phyloP scores from a whole-genome alignment of 1,139 yeast species.

The Lodderomyces margitis region DNA sequence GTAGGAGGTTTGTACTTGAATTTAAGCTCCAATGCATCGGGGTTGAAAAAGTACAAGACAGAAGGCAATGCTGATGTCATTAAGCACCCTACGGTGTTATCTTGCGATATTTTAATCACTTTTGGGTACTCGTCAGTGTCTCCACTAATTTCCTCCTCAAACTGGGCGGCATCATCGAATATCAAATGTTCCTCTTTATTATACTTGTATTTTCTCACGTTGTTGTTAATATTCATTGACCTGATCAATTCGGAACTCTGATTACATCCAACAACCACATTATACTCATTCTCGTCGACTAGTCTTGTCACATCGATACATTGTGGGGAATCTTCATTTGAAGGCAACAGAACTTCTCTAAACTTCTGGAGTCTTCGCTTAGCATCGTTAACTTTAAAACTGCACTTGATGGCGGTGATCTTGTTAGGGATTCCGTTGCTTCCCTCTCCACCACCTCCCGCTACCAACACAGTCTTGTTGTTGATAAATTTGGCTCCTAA shows the following conservation, averaged over 20 bases:
- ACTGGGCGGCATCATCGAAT: conserved; percentile 59
- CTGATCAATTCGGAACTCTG: conserved; percentile 56
- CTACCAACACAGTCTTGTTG: conserved; percentile 60
- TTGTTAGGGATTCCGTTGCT: conserved; percentile 84
- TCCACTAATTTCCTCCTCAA: conserved; percentile 32
- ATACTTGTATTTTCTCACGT: conserved; percentile 63
- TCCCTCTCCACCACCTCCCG: conserved; percentile 97
- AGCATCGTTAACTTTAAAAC: conserved; percentile 52
- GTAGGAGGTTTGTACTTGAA: conserved; percentile 19
- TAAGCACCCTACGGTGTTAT: conserved; percentile 57
- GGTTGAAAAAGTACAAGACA: conserved; percentile 55
- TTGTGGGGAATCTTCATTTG: conserved; percentile 73
- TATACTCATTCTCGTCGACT: conserved; percentile 22
- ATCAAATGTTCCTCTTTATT: conserved; percentile 58
- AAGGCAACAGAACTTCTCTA: conserved; percentile 60
- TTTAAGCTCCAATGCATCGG: conserved; percentile 46
- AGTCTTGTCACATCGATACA: conserved; percentile 53
- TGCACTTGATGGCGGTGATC: conserved; percentile 65
- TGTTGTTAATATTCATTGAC: conserved; percentile 64
- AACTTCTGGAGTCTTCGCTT: conserved; percentile 54
- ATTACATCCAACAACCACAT: conserved; percentile 71
- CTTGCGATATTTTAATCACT: conserved; percentile 49
- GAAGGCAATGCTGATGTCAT: conserved; percentile 66
- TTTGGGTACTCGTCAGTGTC: conserved; percentile 59
- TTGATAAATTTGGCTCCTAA: conserved; percentile 73